These are phyloP conservation scores for Spathaspora sp. DNA, from an alignment of 1,139 yeast species.

Conservation along the genomic window DNA sequence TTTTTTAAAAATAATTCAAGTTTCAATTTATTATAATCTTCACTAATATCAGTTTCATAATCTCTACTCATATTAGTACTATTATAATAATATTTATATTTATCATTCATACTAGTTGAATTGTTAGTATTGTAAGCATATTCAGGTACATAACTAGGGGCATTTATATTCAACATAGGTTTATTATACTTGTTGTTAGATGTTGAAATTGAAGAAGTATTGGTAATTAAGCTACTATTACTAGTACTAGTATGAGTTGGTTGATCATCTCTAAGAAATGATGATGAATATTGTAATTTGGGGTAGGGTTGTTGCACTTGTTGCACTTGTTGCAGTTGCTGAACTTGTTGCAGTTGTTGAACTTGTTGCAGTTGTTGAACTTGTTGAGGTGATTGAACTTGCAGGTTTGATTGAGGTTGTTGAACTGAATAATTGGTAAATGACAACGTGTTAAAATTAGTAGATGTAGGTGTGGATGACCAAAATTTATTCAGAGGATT, in stretches of 20 bases:
- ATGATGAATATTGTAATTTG: slow-evolving; percentile 1
- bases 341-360: not conserved
- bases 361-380: slow-evolving; percentile 5
- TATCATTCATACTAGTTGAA: not conserved
- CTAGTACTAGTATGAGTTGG: not conserved
- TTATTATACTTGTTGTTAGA: slow-evolving; percentile 1
- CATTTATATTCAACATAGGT: slow-evolving; percentile 20
- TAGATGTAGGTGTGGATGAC: slow-evolving; percentile 12
- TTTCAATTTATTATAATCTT: slow-evolving; percentile 28
- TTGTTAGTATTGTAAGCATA: slow-evolving; percentile 3
- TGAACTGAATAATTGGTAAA: slow-evolving; percentile 1
- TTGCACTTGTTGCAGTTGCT: not conserved
- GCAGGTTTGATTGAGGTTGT: not conserved
- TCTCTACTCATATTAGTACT: not conserved
- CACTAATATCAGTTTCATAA: slow-evolving; percentile 7
- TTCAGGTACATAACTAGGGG: slow-evolving; percentile 31
- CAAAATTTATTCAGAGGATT: slow-evolving; percentile 14
- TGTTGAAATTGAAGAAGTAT: not conserved
- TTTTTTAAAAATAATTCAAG: slow-evolving; percentile 34
- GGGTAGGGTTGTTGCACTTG: not conserved
- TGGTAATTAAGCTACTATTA: slow-evolving; percentile 3
- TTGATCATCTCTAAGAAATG: slow-evolving; percentile 4
- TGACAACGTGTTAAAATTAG: slow-evolving; percentile 4
- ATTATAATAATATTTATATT: slow-evolving; percentile 2
- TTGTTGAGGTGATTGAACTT: slow-evolving; percentile 1